Evolutionary conservation across 805 yeast genomes (phyloP).

Genomic region (Blastobotrys attinorum): DNA sequence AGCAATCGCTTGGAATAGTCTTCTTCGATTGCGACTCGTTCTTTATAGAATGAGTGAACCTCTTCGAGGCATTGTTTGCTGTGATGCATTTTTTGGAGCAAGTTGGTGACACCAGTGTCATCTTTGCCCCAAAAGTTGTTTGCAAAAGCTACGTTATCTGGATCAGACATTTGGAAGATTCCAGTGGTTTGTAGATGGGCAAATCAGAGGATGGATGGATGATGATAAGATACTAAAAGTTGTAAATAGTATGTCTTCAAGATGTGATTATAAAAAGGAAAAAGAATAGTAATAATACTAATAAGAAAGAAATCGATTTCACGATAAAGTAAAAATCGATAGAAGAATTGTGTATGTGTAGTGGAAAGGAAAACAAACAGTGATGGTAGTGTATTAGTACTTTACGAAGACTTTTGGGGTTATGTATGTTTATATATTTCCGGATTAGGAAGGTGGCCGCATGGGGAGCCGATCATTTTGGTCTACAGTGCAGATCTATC

Average conservation of each 20-base stretch:
- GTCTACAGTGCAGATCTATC: no score
- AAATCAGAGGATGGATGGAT: not conserved
- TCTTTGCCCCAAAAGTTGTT: constrained; percentile 46
- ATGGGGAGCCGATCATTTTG: no score
- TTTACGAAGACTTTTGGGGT: no score
- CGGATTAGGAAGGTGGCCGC: constrained; percentile 16
- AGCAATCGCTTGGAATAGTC: constrained; percentile 57
- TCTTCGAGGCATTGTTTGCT: constrained; percentile 53
- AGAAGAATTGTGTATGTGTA: no score
- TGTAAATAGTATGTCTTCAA: not conserved
- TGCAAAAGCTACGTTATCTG: constrained; percentile 20
- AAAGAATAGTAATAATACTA: no score
- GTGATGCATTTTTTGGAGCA: constrained; percentile 50
- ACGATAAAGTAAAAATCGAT: no score
- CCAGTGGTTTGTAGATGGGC: not conserved
- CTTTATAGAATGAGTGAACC: constrained; percentile 42
- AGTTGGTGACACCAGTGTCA: constrained; percentile 48
- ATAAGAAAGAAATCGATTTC: no score
- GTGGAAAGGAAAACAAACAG: no score
- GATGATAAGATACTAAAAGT: not conserved
- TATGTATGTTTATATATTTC: constrained; percentile 18
- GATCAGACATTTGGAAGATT: not conserved
- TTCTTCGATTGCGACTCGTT: constrained; percentile 54
- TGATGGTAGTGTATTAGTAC: no score
- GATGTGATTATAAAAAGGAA: no score